Evolutionary conservation across 331 rosid genomes (phyloP).

Genomic region (Quercus tomentella): DNA sequence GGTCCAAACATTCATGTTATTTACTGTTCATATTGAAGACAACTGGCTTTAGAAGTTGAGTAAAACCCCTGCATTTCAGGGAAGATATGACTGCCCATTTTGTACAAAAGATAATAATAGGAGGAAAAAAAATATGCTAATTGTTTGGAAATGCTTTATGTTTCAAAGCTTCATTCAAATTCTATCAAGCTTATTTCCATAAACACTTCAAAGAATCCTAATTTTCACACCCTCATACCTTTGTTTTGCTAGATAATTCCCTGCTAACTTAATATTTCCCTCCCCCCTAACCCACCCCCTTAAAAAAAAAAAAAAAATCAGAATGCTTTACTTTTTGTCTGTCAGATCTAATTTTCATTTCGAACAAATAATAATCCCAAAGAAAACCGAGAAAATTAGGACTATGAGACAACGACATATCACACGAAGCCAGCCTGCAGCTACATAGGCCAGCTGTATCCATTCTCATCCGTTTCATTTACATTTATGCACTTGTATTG

Average conservation of each 20-base stretch:
- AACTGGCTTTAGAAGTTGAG: background rate
- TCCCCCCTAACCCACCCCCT: too few relatives aligned
- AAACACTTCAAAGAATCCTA: background rate
- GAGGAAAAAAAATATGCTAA: background rate
- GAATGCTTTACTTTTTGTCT: background rate
- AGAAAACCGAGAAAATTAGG: background rate
- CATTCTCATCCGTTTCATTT: conserved; percentile 11
- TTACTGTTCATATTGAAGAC: background rate
- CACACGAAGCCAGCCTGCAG: conserved; percentile 1
- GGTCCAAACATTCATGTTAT: background rate
- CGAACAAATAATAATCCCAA: background rate
- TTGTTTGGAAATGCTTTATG: conserved; percentile 2
- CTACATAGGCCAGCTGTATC: conserved; percentile 9
- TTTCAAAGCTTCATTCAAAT: conserved; percentile 3
- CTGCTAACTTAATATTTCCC: too few relatives aligned
- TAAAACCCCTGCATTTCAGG: background rate
- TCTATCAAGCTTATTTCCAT: conserved; percentile 2
- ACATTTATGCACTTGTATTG: conserved; percentile 5
- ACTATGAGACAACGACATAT: background rate
- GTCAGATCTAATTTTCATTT: background rate
- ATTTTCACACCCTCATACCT: background rate
- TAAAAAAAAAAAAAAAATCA: background rate
- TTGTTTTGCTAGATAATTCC: conserved; percentile 2
- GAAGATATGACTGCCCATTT: background rate
- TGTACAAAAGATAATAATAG: background rate